Evolutionary conservation across 768 basidiomycete species (phyloP).

Genomic region (Termitomyces sp.): DNA sequence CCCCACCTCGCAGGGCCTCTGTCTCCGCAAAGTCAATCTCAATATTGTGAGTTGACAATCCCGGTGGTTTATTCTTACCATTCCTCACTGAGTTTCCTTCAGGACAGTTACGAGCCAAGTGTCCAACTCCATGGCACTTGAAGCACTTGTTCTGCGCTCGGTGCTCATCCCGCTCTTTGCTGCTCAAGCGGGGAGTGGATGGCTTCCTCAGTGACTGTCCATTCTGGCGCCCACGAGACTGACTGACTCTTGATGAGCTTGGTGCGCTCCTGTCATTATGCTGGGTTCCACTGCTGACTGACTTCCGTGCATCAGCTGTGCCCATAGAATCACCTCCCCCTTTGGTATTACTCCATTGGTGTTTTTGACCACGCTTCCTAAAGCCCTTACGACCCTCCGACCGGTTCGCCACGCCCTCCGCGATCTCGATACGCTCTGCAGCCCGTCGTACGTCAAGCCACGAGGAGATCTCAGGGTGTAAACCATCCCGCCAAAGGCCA

Average conservation of each 20-base stretch:
- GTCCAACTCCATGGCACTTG: not conserved
- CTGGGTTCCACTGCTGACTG: too few relatives aligned
- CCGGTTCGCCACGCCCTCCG: not conserved
- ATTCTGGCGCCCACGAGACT: not conserved
- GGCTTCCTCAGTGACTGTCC: not conserved
- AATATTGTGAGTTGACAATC: conserved; percentile 15
- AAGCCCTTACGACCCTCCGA: rapidly evolving
- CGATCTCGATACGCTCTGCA: not conserved
- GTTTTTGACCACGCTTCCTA: not conserved
- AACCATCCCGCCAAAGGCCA: conserved; percentile 8
- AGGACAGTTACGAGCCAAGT: not conserved
- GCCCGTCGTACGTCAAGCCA: conserved; percentile 8
- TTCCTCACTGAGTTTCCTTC: conserved; percentile 6
- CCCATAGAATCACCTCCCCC: too few relatives aligned
- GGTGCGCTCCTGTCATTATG: too few relatives aligned
- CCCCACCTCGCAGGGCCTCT: not conserved
- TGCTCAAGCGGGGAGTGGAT: not conserved
- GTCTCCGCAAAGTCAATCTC: not conserved
- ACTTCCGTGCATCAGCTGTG: too few relatives aligned
- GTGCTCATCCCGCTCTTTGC: not conserved
- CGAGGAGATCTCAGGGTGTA: conserved; percentile 10
- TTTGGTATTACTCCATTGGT: not conserved
- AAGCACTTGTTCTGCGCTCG: conserved; percentile 1
- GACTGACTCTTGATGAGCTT: not conserved
- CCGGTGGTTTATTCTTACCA: conserved; percentile 15